Evolutionary conservation across 23 red algal species (phyloP), one percentile per base, ranked within the genome.

Genomic region (Pyropia haitanensis): DNA sequence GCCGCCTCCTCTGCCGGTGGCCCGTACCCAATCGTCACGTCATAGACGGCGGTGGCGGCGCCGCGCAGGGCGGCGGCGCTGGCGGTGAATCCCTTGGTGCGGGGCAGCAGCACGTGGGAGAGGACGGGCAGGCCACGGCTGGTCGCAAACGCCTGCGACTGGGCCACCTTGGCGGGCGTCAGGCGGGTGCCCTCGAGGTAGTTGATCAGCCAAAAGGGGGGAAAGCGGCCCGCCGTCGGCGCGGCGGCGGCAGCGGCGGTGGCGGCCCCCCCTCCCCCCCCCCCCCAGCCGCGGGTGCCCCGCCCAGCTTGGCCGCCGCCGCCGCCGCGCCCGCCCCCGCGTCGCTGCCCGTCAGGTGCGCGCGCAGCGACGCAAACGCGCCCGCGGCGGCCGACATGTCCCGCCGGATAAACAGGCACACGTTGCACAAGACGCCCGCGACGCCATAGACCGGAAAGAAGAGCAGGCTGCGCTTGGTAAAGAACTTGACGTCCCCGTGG

Each of bases 401-500:
- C 12, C 89, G 61, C 70, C 57, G 74, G 48, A 97, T 97, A 51
- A 97, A 97, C 29, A 97, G 76, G 63, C 81, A 74, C 23, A 85
- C 93, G 57, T 88, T 75, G 30, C 80, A 77, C 34, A 97, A 49
- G 60, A 78, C 70, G 44, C 78, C 93, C 13, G 85, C 93, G 53
- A 90, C 65, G 19, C 93, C 93, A 56, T 79, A 89, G 52, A 97
- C 63, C 14, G 93, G 93, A 68, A 90, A 86, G 21, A 70, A 62
- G 15, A 87, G 59, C 18, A 97, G 73, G 21, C 85, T 83, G 34
- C 72, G 74, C 60, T 97, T 97, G 63, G 84, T 85, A 18, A 97
- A 72, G 72, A 97, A 97, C 58, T 88, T 88, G 63, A 97, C 79
- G 57, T 97, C 85, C 57, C 93, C 93, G 29, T 88, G 65, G 29